Evolutionary conservation across 495 filamentous ascomycete species (phyloP), one percentile per base, ranked within the genome.

Genomic region (Penicillium simplicissimum): DNA sequence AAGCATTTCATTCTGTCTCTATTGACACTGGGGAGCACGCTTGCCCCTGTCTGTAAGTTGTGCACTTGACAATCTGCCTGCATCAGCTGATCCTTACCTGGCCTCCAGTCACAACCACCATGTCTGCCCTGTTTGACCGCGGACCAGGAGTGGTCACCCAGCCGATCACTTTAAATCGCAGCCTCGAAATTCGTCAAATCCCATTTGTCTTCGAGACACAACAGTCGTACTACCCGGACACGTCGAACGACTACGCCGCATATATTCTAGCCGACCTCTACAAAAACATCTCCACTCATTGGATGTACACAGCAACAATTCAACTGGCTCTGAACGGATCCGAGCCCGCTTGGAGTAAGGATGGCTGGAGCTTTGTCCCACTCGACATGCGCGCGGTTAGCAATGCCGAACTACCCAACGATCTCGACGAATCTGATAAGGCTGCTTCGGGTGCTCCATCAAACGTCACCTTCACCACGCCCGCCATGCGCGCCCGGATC

Each of bases 311-410:
- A 7, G 74, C 74, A 0, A 66, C 66, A 0, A 58, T 74, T 21
- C 74, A 76, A 38, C 34, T 73, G 1, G 54, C 71, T 7, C 52
- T 72, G 28, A 71, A 71, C 49, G 71, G 68, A 1, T 69, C 70
- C 7, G 48, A 76, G 54, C 73, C 74, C 0, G 47, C 67, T 10
- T 76, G 74, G 74, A 76, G 72, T 31, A 72, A 72, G 33, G 66
- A 70, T 15, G 72, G 72, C 9, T 76, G 74, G 74, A 74, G 62
- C 52, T 76, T 76, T 53, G 74, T 73, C 1, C 74, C 69, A 2
- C 6, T 58, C 17, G 58, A 73, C 8, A 9, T 72, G 33, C 55
- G 31, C 17, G 28, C 28, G 28, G 28, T 31, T 31, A 31, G 28
- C 28, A 31, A 31, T 7, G 28, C 6, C 28, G 28, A 31, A 31